A percentile compares a stretch with the other conserved stretches of the same genome.
These are phyloP conservation scores for Talaromyces sp. DNA, from an alignment of 2,329 filamentous ascomycete genomes.

Conservation along the genomic window DNA sequence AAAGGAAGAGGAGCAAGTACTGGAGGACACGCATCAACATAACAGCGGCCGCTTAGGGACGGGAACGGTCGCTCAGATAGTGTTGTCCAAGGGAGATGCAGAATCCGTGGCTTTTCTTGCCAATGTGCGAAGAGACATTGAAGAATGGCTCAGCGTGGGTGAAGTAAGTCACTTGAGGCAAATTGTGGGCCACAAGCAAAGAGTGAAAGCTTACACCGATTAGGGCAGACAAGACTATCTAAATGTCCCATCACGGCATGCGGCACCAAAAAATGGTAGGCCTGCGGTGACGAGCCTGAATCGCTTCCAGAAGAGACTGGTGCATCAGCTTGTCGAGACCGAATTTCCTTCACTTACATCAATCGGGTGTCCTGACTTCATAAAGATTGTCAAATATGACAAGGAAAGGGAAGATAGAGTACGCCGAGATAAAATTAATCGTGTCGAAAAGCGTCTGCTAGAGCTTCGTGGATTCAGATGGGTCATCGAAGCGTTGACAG, in stretches of 20 bases:
- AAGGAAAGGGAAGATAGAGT: slow-evolving; percentile 33
- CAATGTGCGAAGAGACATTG: slow-evolving; percentile 44
- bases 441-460: slow-evolving; percentile 28
- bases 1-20: slow-evolving; percentile 52
- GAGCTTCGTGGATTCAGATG: slow-evolving; percentile 45
- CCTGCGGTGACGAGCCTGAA: slow-evolving; percentile 41
- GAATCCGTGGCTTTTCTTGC: slow-evolving; percentile 53
- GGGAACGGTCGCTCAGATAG: slow-evolving; percentile 37
- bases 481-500: slow-evolving; percentile 46
- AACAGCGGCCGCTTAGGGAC: slow-evolving; percentile 27
- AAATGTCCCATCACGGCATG: slow-evolving; percentile 42
- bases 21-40: slow-evolving; percentile 42
- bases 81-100: slow-evolving; percentile 51
- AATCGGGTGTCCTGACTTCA: slow-evolving; percentile 34
- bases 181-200: too few relatives aligned
- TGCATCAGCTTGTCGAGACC: slow-evolving; percentile 63
- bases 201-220: neutral
- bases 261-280: slow-evolving; percentile 15
- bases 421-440: slow-evolving; percentile 27
- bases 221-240: slow-evolving; percentile 36
- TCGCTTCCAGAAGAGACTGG: slow-evolving; percentile 61
- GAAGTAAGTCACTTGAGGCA: slow-evolving; percentile 21
- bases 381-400: slow-evolving; percentile 41
- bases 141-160: slow-evolving; percentile 42
- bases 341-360: slow-evolving; percentile 51